Conservation (phyloP, 441 rosid genomes). For the Populus hybrid region DNA sequence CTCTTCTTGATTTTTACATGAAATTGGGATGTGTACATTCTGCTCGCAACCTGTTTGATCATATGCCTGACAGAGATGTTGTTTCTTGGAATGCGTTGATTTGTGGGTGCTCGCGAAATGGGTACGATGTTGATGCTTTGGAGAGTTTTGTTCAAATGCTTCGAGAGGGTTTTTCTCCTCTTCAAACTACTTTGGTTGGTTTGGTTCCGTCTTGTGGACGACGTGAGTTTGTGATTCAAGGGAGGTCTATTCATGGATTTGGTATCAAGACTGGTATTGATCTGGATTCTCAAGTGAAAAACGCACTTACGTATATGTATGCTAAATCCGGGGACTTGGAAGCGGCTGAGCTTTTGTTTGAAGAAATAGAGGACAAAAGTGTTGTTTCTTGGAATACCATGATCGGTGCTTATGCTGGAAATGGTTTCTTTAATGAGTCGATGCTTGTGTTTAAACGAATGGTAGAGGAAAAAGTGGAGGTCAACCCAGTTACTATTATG, state of each 20-base stretch:
- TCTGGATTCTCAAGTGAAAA: conserved; percentile 49
- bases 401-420: conserved; percentile 63
- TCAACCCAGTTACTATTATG: conserved; percentile 53
- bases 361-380: conserved; percentile 41
- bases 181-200: conserved; percentile 47
- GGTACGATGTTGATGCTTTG: conserved; percentile 42
- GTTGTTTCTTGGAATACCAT: conserved; percentile 48
- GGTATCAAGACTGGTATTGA: conserved; percentile 54
- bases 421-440: conserved; percentile 48
- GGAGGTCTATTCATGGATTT: conserved; percentile 59
- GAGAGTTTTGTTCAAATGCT: conserved; percentile 46
- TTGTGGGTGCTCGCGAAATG: conserved; percentile 66
- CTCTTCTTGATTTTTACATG: conserved; percentile 40
- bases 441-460: conserved; percentile 50
- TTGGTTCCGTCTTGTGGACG: conserved; percentile 62
- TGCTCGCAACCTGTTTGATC: conserved; percentile 55
- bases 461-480: conserved; percentile 37
- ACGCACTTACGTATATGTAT: conserved; percentile 58
- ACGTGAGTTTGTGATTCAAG: conserved; percentile 43
- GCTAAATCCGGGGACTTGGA: conserved; percentile 53
- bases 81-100: conserved; percentile 83
- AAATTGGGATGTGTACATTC: conserved; percentile 39
- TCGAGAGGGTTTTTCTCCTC: conserved; percentile 52
- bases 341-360: conserved; percentile 43
- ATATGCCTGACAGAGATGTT: conserved; percentile 62